Evolutionary conservation across 257 asterid species (phyloP), one percentile per base, ranked within the genome.

Genomic region (Nemophila menziesii): DNA sequence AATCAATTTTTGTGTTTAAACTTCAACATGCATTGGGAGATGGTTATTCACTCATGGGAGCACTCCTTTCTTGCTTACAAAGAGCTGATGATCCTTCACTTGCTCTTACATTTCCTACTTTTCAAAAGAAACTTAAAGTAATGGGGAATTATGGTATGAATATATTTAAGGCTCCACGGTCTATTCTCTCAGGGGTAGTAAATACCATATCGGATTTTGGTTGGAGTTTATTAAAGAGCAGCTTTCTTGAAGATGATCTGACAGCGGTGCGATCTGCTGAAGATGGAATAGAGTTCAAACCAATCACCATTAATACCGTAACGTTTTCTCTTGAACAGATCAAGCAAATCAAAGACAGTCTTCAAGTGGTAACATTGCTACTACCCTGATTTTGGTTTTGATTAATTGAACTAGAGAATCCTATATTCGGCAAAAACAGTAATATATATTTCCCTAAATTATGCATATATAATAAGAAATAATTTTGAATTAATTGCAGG

Each of bases 21-120:
- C 69, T 70, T 41, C 72, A 69, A 7, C 77, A 70, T 42, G 51
- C 67, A 58, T 49, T 70, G 7, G 77, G 77, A 17, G 77, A 70
- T 50, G 77, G 77, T 0, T 70, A 60, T 27, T 64, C 77, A 2
- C 13, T 70, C 4, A 65, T 70, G 69, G 77, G 77, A 3, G 69
- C 72, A 8, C 67, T 70, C 4, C 69, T 70, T 14, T 69, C 67
- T 20, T n/a, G n/a, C n/a, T n/a, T n/a, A n/a, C n/a, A n/a, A n/a
- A n/a, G n/a, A n/a, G n/a, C 54, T 5, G 77, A 65, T 34, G 46
- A 70, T 26, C 61, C 77, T 42, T 57, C 66, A 3, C 66, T 70
- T 12, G 72, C 77, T 0, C 21, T 70, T 11, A 61, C 60, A 15
- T 61, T 70, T 42, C 77, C 69, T 12, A 26, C 39, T 7, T 46